Conservation (phyloP, 2,329 filamentous ascomycete species). For the Emericellopsis atlantica region DNA sequence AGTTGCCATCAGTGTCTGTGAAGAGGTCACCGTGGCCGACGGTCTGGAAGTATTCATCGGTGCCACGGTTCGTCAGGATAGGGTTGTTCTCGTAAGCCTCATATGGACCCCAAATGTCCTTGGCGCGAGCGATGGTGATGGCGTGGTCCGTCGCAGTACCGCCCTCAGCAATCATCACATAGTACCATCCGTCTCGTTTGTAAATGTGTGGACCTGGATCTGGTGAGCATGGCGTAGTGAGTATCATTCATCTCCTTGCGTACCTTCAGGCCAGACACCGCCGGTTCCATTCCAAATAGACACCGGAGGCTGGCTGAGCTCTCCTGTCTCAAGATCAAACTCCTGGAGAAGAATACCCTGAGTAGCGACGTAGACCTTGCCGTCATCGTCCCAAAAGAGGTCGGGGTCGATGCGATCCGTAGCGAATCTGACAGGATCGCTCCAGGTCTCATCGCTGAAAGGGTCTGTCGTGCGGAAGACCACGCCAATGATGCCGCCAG, state of each 20-base stretch:
- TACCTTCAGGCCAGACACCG: conserved; percentile 10
- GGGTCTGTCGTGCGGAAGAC: conserved; percentile 27
- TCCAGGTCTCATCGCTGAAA: conserved; percentile 24
- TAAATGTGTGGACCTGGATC: conserved; percentile 26
- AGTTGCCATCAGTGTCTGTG: conserved; percentile 28
- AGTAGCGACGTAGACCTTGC: conserved; percentile 11
- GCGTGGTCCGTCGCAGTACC: conserved; percentile 28
- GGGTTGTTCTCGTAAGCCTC: conserved; percentile 27
- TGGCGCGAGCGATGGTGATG: conserved; percentile 27
- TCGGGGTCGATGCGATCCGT: conserved; percentile 9
- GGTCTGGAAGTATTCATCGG: conserved; percentile 24
- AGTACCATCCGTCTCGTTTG: conserved; percentile 28
- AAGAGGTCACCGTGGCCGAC: conserved; percentile 32
- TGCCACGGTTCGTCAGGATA: conserved; percentile 25
- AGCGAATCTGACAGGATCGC: conserved; percentile 13
- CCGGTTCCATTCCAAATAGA: conserved; percentile 7
- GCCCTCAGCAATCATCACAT: conserved; percentile 35
- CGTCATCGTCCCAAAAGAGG: conserved; percentile 10
- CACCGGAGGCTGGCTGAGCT: conserved; percentile 15
- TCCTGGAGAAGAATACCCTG: conserved; percentile 10
- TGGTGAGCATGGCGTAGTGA: conserved; percentile 19
- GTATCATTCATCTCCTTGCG: too few relatives aligned
- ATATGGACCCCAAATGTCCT: conserved; percentile 27
- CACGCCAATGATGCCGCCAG: conserved; percentile 19
- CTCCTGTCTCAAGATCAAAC: conserved; percentile 21